These are phyloP conservation scores for Trichophyton rubrum DNA, from an alignment of 2,329 filamentous ascomycete species.

Conservation along the genomic window DNA sequence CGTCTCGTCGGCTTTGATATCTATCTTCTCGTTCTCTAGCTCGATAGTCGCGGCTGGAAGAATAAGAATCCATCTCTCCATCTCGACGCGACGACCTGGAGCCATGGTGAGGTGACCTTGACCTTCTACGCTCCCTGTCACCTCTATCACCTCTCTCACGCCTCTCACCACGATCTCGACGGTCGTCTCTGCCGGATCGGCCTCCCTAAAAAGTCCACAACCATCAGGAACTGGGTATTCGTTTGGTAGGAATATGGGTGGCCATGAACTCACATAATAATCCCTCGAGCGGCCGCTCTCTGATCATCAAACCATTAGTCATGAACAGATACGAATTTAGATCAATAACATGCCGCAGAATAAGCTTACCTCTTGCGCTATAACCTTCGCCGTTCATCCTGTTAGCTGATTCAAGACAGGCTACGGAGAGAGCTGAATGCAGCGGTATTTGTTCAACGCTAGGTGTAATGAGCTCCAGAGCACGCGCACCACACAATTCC, in stretches of 20 bases:
- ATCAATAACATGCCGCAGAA: background rate
- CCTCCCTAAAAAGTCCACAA: slow-evolving; percentile 25
- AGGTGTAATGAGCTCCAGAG: background rate
- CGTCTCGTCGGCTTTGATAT: slow-evolving; percentile 61
- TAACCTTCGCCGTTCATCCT: slow-evolving; percentile 78
- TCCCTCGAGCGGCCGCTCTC: slow-evolving; percentile 43
- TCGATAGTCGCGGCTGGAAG: slow-evolving; percentile 80
- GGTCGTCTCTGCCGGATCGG: slow-evolving; percentile 38
- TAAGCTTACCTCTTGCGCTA: slow-evolving; percentile 57
- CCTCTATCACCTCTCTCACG: slow-evolving; percentile 35
- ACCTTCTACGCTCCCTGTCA: slow-evolving; percentile 57
- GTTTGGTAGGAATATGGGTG: slow-evolving; percentile 16
- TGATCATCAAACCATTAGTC: slow-evolving; percentile 17
- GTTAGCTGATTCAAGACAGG: background rate
- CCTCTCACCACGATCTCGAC: slow-evolving; percentile 28
- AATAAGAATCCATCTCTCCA: slow-evolving; percentile 72
- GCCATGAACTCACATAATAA: slow-evolving; percentile 36
- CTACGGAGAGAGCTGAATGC: background rate
- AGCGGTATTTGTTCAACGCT: background rate
- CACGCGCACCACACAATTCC: background rate
- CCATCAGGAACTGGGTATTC: slow-evolving; percentile 15
- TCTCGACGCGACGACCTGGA: slow-evolving; percentile 57
- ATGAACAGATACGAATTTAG: background rate
- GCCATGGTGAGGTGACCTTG: slow-evolving; percentile 70
- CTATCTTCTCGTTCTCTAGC: slow-evolving; percentile 89